These are phyloP conservation scores for Elsinoe fawcettii DNA, from an alignment of 2,329 filamentous ascomycete species.

Conservation along the genomic window DNA sequence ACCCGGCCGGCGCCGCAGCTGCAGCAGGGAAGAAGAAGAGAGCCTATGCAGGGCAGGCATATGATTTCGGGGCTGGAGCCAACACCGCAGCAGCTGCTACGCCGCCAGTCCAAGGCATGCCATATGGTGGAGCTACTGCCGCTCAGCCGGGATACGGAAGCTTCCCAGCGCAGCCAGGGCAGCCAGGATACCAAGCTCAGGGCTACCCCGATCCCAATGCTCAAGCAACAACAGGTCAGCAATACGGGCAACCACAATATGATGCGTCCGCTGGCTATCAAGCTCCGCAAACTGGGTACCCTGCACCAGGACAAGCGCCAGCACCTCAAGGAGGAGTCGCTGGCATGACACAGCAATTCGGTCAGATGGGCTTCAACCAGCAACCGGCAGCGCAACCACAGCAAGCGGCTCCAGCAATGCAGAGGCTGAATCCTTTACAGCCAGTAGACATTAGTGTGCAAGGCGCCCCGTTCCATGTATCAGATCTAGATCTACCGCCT, in stretches of 20 bases:
- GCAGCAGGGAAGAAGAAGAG: conserved; percentile 68
- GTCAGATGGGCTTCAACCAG: conserved; percentile 60
- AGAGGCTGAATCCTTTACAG: conserved; percentile 76
- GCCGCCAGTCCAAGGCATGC: conserved; percentile 50
- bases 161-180: conserved; percentile 24
- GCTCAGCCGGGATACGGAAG: conserved; percentile 22
- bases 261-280: conserved; percentile 56
- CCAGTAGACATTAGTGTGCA: conserved; percentile 70
- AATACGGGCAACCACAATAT: conserved; percentile 36
- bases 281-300: conserved; percentile 59
- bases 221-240: conserved; percentile 20
- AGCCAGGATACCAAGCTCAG: conserved; percentile 27
- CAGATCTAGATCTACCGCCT: conserved; percentile 83
- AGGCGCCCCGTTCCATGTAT: conserved; percentile 87
- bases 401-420: conserved; percentile 43
- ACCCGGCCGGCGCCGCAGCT: conserved; percentile 20
- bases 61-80: conserved; percentile 82
- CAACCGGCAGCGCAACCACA: conserved; percentile 42
- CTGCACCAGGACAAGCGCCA: conserved; percentile 41
- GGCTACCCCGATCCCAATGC: conserved; percentile 22
- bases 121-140: conserved; percentile 30
- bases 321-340: conserved; percentile 32
- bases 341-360: conserved; percentile 75
- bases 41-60: conserved; percentile 88
- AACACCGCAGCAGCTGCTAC: conserved; percentile 51